A percentile compares a stretch with the other conserved stretches of the same genome.
Conservation (phyloP, 352 stramenopile genomes). For the Aphanomyces euteiches region DNA sequence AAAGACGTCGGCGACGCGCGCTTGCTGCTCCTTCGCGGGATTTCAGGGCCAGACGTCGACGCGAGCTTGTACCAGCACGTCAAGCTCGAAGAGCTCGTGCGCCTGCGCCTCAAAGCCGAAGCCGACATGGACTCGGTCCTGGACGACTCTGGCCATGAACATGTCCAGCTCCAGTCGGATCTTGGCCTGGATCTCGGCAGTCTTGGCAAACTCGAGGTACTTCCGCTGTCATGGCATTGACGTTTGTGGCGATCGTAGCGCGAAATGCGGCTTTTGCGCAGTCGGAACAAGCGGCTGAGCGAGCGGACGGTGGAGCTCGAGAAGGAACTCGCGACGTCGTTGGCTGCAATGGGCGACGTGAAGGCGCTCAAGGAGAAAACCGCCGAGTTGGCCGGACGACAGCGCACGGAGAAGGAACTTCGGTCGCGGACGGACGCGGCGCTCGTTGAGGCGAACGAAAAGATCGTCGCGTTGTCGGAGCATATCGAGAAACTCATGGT, state of each 20-base stretch:
- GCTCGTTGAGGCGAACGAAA: conserved; percentile 66
- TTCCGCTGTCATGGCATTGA: background rate
- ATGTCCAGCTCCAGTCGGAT: conserved; percentile 4
- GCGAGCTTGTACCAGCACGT: conserved; percentile 66
- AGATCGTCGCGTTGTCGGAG: conserved; percentile 89
- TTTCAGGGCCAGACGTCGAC: conserved; percentile 50
- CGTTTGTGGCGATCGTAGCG: conserved; percentile 30
- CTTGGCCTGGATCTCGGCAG: conserved; percentile 42
- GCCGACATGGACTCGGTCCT: conserved; percentile 59
- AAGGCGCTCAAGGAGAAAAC: conserved; percentile 70
- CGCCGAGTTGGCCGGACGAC: conserved; percentile 69
- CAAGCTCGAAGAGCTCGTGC: conserved; percentile 62
- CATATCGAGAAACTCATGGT: conserved; percentile 97
- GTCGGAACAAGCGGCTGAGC: conserved; percentile 66
- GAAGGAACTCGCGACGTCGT: conserved; percentile 47
- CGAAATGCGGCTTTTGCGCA: conserved; percentile 61
- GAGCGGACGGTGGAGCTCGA: conserved; percentile 51
- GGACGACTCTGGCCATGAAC: conserved; percentile 29
- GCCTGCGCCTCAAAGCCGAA: conserved; percentile 54
- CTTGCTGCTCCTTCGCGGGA: conserved; percentile 47
- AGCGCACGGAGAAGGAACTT: conserved; percentile 85
- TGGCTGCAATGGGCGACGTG: conserved; percentile 49
- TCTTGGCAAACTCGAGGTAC: conserved; percentile 49
- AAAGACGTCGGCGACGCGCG: conserved; percentile 55
- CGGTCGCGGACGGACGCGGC: conserved; percentile 60